Base-by-base conservation (phyloP, 2,329 filamentous ascomycete genomes). In the Penicillium verrucosum region DNA sequence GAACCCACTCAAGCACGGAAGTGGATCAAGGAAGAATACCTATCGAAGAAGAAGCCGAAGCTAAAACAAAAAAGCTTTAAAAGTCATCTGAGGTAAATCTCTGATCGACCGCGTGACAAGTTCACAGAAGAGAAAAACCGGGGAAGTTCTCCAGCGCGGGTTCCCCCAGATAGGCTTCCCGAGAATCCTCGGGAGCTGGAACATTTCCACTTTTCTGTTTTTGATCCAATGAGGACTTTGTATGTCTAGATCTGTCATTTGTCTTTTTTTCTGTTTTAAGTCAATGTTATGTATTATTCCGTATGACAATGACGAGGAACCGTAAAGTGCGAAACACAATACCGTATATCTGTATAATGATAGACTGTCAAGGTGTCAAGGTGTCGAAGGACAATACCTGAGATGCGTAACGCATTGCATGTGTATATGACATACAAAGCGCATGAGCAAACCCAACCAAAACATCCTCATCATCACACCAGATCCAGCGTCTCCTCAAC, bases 401-500 rank as follows among this genome's bases (percentile, higher is more conserved):
- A 27, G 11, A 12, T 27, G 23, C 16, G 23, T 30, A 11, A 10
- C 4, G 29, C 29, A 30, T 30, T 30, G 27, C 4, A 45, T 14
- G 14, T 25, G 40, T 12, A 42, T 32, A 5, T 32, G 29, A 12
- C 43, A 5, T 45, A 12, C 10, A 14, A 12, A 9, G 27, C n/a
- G 10, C 16, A 27, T 10, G 12, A 30, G 2, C 6, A 6, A 36
- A 34, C 12, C 11, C 21, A n/a, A 32, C 14, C n/a, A 50, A n/a
- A 8, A 51, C 10, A 25, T 21, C 18, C 18, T 18, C 12, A 29
- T 29, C 37, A 51, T 48, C 29, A 54, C 40, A 16, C 14, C 21
- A 59, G 34, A 48, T 52, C 55, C 49, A 77, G 54, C 42, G 69
- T 73, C 58, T 77, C 77, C 9, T 84, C 82, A 32, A 94, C 85